Evolutionary conservation across 495 filamentous ascomycete species (phyloP), one percentile per base, ranked within the genome.

Genomic region (Penicillium desertorum): DNA sequence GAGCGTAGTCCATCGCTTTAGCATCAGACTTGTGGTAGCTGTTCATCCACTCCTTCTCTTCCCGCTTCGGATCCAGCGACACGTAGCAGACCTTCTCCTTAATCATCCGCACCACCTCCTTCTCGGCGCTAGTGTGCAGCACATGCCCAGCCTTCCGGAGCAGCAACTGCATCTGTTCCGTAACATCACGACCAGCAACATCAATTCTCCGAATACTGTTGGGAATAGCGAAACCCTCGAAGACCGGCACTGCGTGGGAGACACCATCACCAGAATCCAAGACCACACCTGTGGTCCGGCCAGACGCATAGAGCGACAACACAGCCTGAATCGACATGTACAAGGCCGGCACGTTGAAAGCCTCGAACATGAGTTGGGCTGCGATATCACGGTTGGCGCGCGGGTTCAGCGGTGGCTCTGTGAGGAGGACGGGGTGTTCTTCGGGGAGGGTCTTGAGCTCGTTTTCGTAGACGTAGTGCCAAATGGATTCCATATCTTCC

Each of bases 401-500:
- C 5, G 94, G 94, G 76, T 99, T 99, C 60, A 99, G 84, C 17
- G 94, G 94, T 22, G 94, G 91, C 76, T 99, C 94, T 59, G 94
- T 99, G 59, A 99, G 83, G 49, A 99, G 85, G 54, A 98, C 93
- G 20, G 94, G 94, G 73, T 99, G 94, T 86, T 99, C 95, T 79
- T 98, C 94, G 66, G 92, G 96, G 65, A 96, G 81, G 25, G 93
- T 96, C 78, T 97, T 98, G 62, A 99, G 73, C 61, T 89, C 88
- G 67, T 88, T 88, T 57, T 84, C 83, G 72, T 90, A 91, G 49
- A 90, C 87, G 66, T 87, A 86, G 71, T 91, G 88, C 94, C 94
- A 99, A 74, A 99, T 99, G 72, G 90, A 88, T 78, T 98, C 94
- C 94, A 99, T 99, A 68, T 99, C 94, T 65, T 98, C 94, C 94